These are phyloP conservation scores for Kwoniella newhampshirensis DNA, from an alignment of 768 basidiomycete species.

Conservation along the genomic window DNA sequence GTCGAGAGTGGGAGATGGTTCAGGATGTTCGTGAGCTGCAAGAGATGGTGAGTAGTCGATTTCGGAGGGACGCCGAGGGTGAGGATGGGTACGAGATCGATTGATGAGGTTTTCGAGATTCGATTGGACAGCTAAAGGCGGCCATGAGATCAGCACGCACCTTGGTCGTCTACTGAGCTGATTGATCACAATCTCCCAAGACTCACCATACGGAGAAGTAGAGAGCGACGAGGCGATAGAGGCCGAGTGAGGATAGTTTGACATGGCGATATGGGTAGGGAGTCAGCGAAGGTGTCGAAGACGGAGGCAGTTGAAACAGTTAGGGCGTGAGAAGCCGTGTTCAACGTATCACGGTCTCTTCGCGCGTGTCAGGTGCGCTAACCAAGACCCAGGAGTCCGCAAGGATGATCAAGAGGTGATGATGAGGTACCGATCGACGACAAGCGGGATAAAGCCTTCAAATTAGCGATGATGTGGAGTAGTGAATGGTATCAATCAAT, in stretches of 20 bases:
- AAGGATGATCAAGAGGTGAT: too few relatives aligned
- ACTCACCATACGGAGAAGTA: conserved; percentile 48
- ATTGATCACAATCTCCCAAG: not conserved
- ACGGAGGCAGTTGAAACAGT: too few relatives aligned
- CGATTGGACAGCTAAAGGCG: conserved; percentile 38
- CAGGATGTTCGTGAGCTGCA: not conserved
- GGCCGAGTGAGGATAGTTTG: conserved; percentile 44
- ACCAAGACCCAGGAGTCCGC: too few relatives aligned
- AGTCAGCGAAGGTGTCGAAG: not conserved
- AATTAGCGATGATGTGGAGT: too few relatives aligned
- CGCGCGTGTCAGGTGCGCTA: too few relatives aligned
- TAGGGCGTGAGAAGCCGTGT: too few relatives aligned
- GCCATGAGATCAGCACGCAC: conserved; percentile 1
- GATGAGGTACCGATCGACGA: too few relatives aligned
- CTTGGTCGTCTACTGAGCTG: not conserved
- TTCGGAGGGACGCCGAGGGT: conserved; percentile 26
- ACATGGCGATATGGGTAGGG: conserved; percentile 23
- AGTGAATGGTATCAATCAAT: too few relatives aligned
- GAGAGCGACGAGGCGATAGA: conserved; percentile 36
- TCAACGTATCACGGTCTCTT: too few relatives aligned
- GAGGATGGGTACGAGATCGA: conserved; percentile 39
- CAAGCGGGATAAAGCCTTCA: too few relatives aligned
- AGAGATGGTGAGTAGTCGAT: conserved; percentile 1
- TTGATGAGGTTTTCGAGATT: conserved; percentile 49
- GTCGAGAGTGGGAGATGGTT: conserved; percentile 10